phyloP scores from a whole-genome alignment of 352 stramenopile genomes.

The Sclerospora graminicola region DNA sequence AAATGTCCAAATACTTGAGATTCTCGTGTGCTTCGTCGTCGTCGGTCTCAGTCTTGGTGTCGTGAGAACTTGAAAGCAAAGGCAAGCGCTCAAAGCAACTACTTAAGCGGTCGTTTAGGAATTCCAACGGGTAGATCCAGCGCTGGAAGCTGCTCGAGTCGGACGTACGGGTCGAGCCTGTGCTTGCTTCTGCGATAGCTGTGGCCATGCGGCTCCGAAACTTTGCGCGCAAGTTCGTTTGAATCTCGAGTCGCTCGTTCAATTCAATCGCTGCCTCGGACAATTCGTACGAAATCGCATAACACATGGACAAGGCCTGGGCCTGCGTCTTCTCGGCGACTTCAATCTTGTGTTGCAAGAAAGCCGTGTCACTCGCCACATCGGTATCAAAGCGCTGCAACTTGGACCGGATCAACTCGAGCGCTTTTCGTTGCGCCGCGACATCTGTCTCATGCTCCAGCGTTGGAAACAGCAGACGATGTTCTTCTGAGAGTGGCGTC shows the following conservation, averaged over 20 bases:
- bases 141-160: slow-evolving; percentile 8
- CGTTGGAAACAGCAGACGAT: slow-evolving; percentile 64
- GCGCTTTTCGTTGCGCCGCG: slow-evolving; percentile 24
- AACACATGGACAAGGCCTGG: slow-evolving; percentile 36
- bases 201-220: slow-evolving; percentile 33
- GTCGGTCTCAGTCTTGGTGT: slow-evolving; percentile 20
- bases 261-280: slow-evolving; percentile 55
- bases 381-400: slow-evolving; percentile 49
- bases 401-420: slow-evolving; percentile 52
- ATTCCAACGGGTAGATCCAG: slow-evolving; percentile 41
- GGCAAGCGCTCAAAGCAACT: slow-evolving; percentile 51
- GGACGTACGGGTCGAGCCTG: slow-evolving; percentile 18
- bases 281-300: slow-evolving; percentile 44
- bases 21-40: slow-evolving; percentile 39
- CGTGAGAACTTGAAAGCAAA: slow-evolving; percentile 15
- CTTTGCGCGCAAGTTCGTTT: slow-evolving; percentile 27
- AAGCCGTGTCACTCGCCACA: slow-evolving; percentile 57
- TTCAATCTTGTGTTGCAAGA: slow-evolving; percentile 73
- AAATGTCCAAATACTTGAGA: slow-evolving; percentile 47
- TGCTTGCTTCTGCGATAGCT: slow-evolving; percentile 41
- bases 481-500: slow-evolving; percentile 45
- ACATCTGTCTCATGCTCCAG: slow-evolving; percentile 30
- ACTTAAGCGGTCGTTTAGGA: slow-evolving; percentile 47
- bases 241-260: slow-evolving; percentile 42
- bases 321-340: slow-evolving; percentile 46